Percentiles rank a stretch among this genome's conserved stretches.
These are phyloP conservation scores for Coemansia sp. DNA, from an alignment of 371 early-diverging fungal species.

Conservation along the genomic window DNA sequence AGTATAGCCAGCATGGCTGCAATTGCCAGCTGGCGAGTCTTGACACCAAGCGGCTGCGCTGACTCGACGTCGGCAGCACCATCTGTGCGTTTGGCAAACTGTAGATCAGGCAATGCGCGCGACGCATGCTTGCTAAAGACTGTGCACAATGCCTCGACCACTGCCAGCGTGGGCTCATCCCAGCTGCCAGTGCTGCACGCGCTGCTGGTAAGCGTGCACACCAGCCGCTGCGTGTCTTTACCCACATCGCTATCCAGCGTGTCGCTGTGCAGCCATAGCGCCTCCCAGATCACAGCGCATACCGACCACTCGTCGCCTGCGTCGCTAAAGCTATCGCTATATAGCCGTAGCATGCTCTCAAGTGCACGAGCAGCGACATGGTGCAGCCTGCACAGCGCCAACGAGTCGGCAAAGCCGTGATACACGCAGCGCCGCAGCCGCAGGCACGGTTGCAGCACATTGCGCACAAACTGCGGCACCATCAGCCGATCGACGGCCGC, in stretches of 20 bases:
- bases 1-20: conserved; percentile 23
- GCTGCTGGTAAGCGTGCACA: conserved; percentile 14
- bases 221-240: conserved; percentile 22
- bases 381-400: conserved; percentile 20
- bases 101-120: not conserved
- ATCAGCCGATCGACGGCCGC: conserved; percentile 2
- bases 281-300: conserved; percentile 46
- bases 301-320: conserved; percentile 8
- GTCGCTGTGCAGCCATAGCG: conserved; percentile 35
- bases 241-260: not conserved
- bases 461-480: conserved; percentile 13
- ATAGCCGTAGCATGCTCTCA: conserved; percentile 41
- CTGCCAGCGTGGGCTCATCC: not conserved
- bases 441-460: conserved; percentile 40
- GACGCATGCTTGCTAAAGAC: conserved; percentile 26
- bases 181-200: not conserved
- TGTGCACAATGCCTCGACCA: conserved; percentile 19
- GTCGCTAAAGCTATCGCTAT: conserved; percentile 17
- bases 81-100: not conserved
- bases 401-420: conserved; percentile 1
- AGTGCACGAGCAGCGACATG: conserved; percentile 31
- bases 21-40: conserved; percentile 17
- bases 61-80: not conserved
- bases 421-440: conserved; percentile 13
- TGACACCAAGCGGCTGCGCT: conserved; percentile 15